A percentile compares a stretch with the other conserved stretches of the same genome.
These are phyloP conservation scores for Fusarium torreyae DNA, from an alignment of 2,329 filamentous ascomycete genomes.

Conservation along the genomic window DNA sequence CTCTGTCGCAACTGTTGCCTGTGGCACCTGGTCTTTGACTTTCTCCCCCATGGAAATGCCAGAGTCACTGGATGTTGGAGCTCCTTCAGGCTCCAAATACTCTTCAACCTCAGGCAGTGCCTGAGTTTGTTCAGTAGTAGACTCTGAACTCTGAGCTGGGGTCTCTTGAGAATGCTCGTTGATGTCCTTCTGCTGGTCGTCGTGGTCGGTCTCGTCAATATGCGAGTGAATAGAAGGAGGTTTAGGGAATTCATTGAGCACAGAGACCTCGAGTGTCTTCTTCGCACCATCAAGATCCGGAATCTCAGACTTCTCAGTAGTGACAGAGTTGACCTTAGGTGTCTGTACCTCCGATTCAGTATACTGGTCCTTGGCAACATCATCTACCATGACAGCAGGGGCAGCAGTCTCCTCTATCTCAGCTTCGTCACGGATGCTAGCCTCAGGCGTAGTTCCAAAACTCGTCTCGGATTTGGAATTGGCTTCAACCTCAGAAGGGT, in stretches of 20 bases:
- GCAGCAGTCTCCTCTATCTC: slow-evolving; percentile 11
- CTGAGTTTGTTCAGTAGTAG: neutral
- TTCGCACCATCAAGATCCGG: slow-evolving; percentile 7
- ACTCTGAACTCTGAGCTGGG: neutral
- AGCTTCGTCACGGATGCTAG: slow-evolving; percentile 29
- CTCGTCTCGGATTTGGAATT: slow-evolving; percentile 43
- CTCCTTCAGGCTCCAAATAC: slow-evolving; percentile 4
- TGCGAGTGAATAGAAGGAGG: slow-evolving; percentile 35
- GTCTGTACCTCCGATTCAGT: slow-evolving; percentile 30
- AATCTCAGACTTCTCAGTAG: slow-evolving; percentile 4
- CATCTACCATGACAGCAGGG: neutral
- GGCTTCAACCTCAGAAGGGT: slow-evolving; percentile 24
- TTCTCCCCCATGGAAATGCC: slow-evolving; percentile 43
- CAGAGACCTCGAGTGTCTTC: slow-evolving; percentile 13
- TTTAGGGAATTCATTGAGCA: slow-evolving; percentile 37
- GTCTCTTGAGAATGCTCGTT: neutral
- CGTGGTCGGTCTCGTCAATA: slow-evolving; percentile 2
- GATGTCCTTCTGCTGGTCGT: slow-evolving; percentile 15
- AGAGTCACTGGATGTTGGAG: slow-evolving; percentile 41
- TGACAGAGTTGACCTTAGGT: slow-evolving; percentile 14
- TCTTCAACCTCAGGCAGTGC: neutral
- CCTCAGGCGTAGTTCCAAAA: slow-evolving; percentile 28
- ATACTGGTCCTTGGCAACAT: neutral
- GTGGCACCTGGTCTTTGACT: slow-evolving; percentile 30
- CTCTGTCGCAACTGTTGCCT: slow-evolving; percentile 15